phyloP scores from a whole-genome alignment of 108 stramenopile species.

The Nitzschia sp. region DNA sequence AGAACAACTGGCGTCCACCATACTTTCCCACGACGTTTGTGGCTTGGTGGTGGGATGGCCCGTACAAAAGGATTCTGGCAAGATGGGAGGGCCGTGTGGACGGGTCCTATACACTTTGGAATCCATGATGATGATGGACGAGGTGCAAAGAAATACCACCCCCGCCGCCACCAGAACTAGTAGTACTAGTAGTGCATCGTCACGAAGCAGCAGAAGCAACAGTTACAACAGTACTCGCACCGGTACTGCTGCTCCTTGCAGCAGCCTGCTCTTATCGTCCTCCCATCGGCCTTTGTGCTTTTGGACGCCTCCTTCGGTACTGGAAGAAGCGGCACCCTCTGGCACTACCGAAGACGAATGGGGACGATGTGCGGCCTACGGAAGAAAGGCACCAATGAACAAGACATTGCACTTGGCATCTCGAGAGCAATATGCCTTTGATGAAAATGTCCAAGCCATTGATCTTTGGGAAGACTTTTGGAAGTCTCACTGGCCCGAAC shows the following conservation, averaged over 20 bases:
- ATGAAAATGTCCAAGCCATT: constrained; percentile 12
- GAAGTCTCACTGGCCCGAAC: constrained; percentile 26
- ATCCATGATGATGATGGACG: constrained; percentile 3
- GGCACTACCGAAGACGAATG: constrained; percentile 1
- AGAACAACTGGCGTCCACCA: constrained; percentile 6
- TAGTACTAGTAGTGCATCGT: no score
- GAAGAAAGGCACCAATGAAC: background rate
- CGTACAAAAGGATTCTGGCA: constrained; percentile 25
- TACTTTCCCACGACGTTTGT: constrained; percentile 34
- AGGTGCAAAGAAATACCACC: no score
- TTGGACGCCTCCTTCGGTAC: constrained; percentile 10
- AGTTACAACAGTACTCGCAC: no score
- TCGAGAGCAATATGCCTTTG: constrained; percentile 31
- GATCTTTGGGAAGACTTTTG: constrained; percentile 37
- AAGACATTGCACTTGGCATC: constrained; percentile 16
- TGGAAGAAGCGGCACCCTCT: background rate
- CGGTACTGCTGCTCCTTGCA: background rate
- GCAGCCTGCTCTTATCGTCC: constrained; percentile 1
- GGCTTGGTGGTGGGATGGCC: constrained; percentile 52
- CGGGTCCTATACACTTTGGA: constrained; percentile 39
- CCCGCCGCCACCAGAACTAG: no score
- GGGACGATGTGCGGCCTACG: constrained; percentile 28
- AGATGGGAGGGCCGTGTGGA: constrained; percentile 41
- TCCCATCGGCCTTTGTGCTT: constrained; percentile 21
- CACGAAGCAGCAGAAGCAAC: no score